Evolutionary conservation across 345 rosid species (phyloP).

Genomic region (Rhizophora mangle): DNA sequence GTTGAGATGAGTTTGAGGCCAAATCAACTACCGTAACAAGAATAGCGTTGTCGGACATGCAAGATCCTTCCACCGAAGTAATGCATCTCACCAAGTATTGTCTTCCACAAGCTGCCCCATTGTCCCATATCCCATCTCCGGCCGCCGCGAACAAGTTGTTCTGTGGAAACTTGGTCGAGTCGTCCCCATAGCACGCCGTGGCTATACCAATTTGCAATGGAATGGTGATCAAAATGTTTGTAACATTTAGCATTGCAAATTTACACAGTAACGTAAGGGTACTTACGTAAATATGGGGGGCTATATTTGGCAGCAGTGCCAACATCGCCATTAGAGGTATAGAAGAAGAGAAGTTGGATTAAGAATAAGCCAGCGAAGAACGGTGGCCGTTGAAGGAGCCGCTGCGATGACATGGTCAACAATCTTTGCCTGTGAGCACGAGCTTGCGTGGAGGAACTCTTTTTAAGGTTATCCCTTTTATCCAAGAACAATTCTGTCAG

Average conservation of each 20-base stretch:
- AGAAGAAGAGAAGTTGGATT: not conserved
- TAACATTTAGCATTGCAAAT: not conserved
- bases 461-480: too few species aligned
- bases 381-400: not conserved
- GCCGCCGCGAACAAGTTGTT: conserved; percentile 64
- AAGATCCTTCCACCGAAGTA: conserved; percentile 41
- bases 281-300: conserved; percentile 56
- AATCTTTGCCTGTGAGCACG: too few species aligned
- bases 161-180: conserved; percentile 49
- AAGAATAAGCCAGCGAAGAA: conserved; percentile 1
- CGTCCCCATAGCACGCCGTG: conserved; percentile 38
- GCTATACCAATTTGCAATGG: conserved; percentile 25
- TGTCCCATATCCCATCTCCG: conserved; percentile 68
- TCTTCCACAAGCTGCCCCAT: conserved; percentile 63
- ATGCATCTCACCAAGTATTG: conserved; percentile 58
- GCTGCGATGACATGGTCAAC: not conserved
- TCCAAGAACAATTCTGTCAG: too few species aligned
- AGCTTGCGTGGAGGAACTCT: too few species aligned
- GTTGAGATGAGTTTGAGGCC: conserved; percentile 17
- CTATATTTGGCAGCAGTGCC: conserved; percentile 47
- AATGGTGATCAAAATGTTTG: not conserved
- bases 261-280: not conserved
- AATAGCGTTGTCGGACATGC: conserved; percentile 35
- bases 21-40: conserved; percentile 51
- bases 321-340: conserved; percentile 26